A percentile compares a stretch with the other conserved stretches of the same genome.
phyloP scores from a whole-genome alignment of 768 basidiomycete genomes.

The Pleurotus tuoliensis region DNA sequence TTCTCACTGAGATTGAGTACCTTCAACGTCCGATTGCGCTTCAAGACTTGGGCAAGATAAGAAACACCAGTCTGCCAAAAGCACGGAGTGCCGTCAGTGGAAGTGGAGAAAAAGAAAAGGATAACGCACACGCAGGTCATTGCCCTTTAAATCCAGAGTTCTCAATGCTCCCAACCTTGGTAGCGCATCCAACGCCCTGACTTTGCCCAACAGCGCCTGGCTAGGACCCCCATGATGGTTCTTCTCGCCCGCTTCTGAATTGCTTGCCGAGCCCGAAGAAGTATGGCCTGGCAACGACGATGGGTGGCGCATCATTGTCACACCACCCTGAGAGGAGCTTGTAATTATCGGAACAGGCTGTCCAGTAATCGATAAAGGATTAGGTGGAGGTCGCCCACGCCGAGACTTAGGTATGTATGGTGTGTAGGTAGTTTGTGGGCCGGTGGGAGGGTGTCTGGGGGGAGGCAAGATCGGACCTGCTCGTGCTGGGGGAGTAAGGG shows the following conservation, averaged over 20 bases:
- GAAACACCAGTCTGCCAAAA: slow-evolving; percentile 65
- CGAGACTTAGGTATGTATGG: slow-evolving; percentile 74
- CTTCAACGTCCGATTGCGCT: slow-evolving; percentile 92
- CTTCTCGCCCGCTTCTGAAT: not conserved
- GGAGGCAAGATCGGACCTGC: slow-evolving; percentile 31
- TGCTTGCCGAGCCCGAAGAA: slow-evolving; percentile 17
- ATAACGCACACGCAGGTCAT: slow-evolving; percentile 79
- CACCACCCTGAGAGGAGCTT: slow-evolving; percentile 50
- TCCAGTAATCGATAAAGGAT: slow-evolving; percentile 39
- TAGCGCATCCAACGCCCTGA: slow-evolving; percentile 82
- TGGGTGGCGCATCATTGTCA: slow-evolving; percentile 42
- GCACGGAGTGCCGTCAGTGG: slow-evolving; percentile 6
- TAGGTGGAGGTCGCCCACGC: slow-evolving; percentile 39
- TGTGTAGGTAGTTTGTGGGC: slow-evolving; percentile 72
- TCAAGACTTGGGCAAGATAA: slow-evolving; percentile 92
- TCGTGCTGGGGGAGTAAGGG: slow-evolving; percentile 26
- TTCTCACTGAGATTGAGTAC: slow-evolving; percentile 94
- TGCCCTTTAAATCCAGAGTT: slow-evolving; percentile 88
- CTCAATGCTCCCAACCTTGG: slow-evolving; percentile 81
- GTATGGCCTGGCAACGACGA: slow-evolving; percentile 12
- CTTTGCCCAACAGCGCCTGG: slow-evolving; percentile 80
- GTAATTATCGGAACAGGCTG: slow-evolving; percentile 67
- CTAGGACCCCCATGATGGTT: slow-evolving; percentile 51
- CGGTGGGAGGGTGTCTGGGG: slow-evolving; percentile 42
- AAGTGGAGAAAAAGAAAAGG: not conserved